Conservation (phyloP, 148 eudicot genomes). For the Rhododendron mucronatum region DNA sequence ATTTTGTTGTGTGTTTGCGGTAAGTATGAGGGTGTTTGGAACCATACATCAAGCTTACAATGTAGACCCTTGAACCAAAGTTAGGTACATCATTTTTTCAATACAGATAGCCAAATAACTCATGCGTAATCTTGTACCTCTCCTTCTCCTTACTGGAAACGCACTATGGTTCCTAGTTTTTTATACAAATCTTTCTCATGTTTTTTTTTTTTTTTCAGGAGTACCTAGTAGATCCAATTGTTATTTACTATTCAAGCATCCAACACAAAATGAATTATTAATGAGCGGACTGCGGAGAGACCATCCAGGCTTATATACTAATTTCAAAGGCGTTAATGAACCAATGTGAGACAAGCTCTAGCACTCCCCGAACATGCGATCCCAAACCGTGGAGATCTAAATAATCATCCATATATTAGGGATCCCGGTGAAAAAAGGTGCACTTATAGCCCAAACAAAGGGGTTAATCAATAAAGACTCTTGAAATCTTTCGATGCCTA, state of each 20-base stretch:
- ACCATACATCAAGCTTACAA: background rate
- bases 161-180: background rate
- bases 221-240: background rate
- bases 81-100: too few species aligned
- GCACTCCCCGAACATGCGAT: background rate
- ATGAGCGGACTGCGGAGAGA: background rate
- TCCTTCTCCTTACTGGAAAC: background rate
- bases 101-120: background rate
- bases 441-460: background rate
- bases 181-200: background rate
- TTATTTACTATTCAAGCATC: background rate
- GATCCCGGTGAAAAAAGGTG: background rate
- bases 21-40: background rate
- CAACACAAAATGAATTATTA: background rate
- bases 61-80: background rate
- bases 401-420: background rate
- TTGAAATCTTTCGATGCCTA: background rate
- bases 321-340: background rate
- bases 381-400: background rate
- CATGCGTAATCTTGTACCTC: background rate
- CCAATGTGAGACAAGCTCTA: background rate
- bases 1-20: background rate
- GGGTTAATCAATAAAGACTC: background rate
- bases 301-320: background rate
- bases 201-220: background rate